Conservation (phyloP, 2,329 filamentous ascomycete genomes). For the Westerdykella aurantiaca region DNA sequence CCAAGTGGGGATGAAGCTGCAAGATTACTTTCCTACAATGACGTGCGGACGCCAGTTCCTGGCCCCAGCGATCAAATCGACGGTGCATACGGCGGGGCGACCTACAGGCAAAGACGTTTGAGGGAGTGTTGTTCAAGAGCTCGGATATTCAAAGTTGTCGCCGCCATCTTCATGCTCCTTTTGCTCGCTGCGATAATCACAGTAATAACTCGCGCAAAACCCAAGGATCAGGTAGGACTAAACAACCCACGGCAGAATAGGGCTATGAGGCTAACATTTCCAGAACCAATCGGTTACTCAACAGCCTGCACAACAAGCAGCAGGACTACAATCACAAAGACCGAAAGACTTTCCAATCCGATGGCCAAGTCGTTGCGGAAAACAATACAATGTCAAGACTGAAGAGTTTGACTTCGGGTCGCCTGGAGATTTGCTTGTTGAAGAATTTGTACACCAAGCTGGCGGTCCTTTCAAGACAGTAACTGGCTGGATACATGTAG, state of each 20-base stretch:
- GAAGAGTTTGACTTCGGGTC: constrained; percentile 26
- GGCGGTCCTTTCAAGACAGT: constrained; percentile 32
- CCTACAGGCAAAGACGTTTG: not conserved
- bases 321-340: constrained; percentile 4
- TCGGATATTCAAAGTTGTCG: constrained; percentile 18
- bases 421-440: constrained; percentile 18
- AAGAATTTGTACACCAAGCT: constrained; percentile 27
- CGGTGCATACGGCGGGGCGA: constrained; percentile 13
- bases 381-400: constrained; percentile 28
- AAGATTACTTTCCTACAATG: constrained; percentile 17
- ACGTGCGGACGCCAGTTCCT: not conserved
- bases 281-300: constrained; percentile 2
- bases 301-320: constrained; percentile 11
- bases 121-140: constrained; percentile 15
- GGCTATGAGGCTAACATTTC: constrained; percentile 3
- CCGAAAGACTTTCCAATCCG: constrained; percentile 29
- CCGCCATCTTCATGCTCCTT: constrained; percentile 15
- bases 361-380: constrained; percentile 32
- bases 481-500: constrained; percentile 36
- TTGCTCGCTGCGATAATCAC: constrained; percentile 21
- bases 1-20: constrained; percentile 27
- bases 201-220: constrained; percentile 11
- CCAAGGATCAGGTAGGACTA: constrained; percentile 14
- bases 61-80: constrained; percentile 2
- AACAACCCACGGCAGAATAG: not conserved